Evolutionary conservation across 2,329 filamentous ascomycete genomes (phyloP).

Genomic region (Scedosporium aurantiacum): DNA sequence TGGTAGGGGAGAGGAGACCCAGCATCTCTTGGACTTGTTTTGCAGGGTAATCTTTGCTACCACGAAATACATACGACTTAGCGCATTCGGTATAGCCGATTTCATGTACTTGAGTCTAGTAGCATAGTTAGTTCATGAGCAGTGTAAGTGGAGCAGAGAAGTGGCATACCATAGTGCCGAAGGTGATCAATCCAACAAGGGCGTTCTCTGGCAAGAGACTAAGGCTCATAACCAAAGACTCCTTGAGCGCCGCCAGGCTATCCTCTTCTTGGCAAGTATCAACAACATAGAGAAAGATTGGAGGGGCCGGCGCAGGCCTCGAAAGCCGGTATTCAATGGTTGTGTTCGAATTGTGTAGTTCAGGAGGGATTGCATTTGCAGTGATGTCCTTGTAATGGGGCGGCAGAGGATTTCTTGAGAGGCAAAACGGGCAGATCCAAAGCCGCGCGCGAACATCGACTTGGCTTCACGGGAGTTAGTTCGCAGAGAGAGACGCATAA

Average conservation of each 20-base stretch:
- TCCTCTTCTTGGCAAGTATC: conserved; percentile 85
- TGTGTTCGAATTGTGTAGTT: conserved; percentile 70
- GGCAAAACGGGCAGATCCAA: conserved; percentile 84
- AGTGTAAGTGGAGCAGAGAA: not conserved
- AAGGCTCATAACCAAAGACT: conserved; percentile 77
- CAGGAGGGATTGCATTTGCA: conserved; percentile 68
- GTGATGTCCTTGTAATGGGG: conserved; percentile 88
- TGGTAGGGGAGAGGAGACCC: conserved; percentile 60
- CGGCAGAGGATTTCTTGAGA: conserved; percentile 72
- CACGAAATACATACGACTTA: conserved; percentile 96
- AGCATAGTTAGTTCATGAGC: conserved; percentile 13
- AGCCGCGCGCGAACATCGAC: conserved; percentile 74
- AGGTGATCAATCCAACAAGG: conserved; percentile 74
- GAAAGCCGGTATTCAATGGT: conserved; percentile 84
- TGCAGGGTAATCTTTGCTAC: conserved; percentile 93
- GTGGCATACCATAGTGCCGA: conserved; percentile 73
- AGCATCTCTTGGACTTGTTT: conserved; percentile 99
- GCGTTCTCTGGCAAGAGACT: conserved; percentile 72
- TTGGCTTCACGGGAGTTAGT: conserved; percentile 39
- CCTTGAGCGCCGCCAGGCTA: conserved; percentile 70
- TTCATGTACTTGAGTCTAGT: conserved; percentile 84
- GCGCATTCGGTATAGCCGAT: conserved; percentile 96
- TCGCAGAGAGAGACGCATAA: not conserved
- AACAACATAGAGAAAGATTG: conserved; percentile 79
- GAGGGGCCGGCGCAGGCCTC: conserved; percentile 71